Conservation (phyloP, 2,329 filamentous ascomycete genomes). For the Diplodia corticola region DNA sequence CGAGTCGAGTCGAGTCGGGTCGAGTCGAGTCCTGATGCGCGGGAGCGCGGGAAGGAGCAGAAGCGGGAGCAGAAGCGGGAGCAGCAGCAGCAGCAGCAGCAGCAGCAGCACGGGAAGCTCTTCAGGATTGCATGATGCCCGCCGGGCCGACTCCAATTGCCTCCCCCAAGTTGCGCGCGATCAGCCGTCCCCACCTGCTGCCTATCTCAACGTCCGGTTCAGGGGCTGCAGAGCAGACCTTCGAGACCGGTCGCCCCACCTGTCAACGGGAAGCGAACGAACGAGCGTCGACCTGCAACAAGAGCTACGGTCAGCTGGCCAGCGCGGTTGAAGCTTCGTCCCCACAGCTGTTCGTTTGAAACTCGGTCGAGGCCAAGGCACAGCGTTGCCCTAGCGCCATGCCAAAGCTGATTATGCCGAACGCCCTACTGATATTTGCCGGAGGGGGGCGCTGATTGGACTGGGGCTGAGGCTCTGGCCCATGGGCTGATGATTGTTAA, state of each 20-base stretch:
- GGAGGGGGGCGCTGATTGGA: too few species aligned
- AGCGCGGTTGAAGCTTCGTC: neutral
- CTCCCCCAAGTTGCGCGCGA: constrained; percentile 11
- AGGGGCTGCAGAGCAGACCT: constrained; percentile 14
- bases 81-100: too few species aligned
- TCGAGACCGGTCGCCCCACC: constrained; percentile 20
- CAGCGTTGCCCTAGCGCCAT: constrained; percentile 14
- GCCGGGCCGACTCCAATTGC: constrained; percentile 12
- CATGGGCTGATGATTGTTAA: constrained; percentile 17
- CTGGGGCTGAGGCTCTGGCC: constrained; percentile 2
- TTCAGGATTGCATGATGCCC: constrained; percentile 8
- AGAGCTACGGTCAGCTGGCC: constrained; percentile 1
- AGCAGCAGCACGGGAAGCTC: neutral
- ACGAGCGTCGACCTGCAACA: constrained; percentile 1
- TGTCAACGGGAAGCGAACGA: neutral
- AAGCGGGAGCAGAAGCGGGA: too few species aligned
- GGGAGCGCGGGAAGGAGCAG: too few species aligned
- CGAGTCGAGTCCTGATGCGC: too few species aligned
- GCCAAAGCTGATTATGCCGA: constrained; percentile 17
- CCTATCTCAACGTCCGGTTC: constrained; percentile 17
- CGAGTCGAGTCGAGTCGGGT: too few species aligned
- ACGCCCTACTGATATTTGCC: constrained; percentile 18
- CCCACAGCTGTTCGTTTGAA: constrained; percentile 14
- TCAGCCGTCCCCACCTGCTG: constrained; percentile 14
- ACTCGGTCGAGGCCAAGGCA: constrained; percentile 4